Percentiles rank a stretch among this genome's conserved stretches.
Evolutionary conservation across 768 basidiomycete species (phyloP).

Genomic region (Termitomyces sp.): DNA sequence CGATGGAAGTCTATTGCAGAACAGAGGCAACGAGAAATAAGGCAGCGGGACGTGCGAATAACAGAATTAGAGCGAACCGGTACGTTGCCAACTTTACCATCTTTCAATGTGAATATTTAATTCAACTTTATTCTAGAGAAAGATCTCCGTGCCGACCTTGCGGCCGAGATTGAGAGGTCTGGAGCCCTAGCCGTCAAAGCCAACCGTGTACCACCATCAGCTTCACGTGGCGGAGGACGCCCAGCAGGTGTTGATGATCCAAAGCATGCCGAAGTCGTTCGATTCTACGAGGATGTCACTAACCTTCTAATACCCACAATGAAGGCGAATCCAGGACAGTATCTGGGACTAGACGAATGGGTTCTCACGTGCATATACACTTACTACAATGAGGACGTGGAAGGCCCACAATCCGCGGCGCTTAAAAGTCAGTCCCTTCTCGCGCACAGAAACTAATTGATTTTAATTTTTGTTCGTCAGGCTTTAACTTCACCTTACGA

Average conservation of each 20-base stretch:
- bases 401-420: constrained; percentile 17
- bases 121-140: constrained; percentile 31
- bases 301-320: constrained; percentile 68
- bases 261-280: constrained; percentile 54
- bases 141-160: constrained; percentile 48
- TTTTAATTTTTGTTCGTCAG: constrained; percentile 27
- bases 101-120: background rate
- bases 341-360: constrained; percentile 52
- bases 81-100: constrained; percentile 21
- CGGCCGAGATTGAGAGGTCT: constrained; percentile 56
- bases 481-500: constrained; percentile 54
- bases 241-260: constrained; percentile 43
- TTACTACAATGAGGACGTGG: constrained; percentile 32
- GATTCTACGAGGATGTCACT: constrained; percentile 83
- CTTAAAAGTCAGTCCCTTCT: constrained; percentile 32
- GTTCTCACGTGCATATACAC: constrained; percentile 66
- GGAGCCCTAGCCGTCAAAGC: constrained; percentile 37
- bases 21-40: constrained; percentile 34
- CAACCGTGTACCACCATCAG: constrained; percentile 34
- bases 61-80: constrained; percentile 41
- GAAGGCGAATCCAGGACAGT: constrained; percentile 32
- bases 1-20: constrained; percentile 37
- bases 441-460: background rate
- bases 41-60: constrained; percentile 41
- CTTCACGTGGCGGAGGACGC: constrained; percentile 27